Conservation (phyloP, 2,329 filamentous ascomycete genomes). For the Claviceps monticola region DNA sequence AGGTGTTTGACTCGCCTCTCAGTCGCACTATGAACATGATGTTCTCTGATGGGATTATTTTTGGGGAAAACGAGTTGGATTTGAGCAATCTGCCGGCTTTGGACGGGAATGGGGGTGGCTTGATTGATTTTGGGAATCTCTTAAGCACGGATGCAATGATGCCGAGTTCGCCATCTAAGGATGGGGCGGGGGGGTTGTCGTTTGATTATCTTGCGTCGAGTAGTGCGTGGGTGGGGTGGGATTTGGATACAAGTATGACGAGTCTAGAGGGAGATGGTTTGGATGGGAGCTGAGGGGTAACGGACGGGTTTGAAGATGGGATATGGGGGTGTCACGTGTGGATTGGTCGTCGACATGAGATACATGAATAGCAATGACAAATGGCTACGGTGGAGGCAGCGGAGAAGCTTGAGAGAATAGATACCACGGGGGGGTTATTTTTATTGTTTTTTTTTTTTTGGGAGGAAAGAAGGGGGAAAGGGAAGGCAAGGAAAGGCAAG, state of each 20-base stretch:
- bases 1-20: slow-evolving; percentile 40
- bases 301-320: no score
- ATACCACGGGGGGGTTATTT: no score
- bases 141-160: slow-evolving; percentile 33
- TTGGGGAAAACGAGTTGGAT: slow-evolving; percentile 31
- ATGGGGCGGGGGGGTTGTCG: slow-evolving; percentile 9
- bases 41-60: slow-evolving; percentile 40
- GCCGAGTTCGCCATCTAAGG: slow-evolving; percentile 33
- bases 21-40: slow-evolving; percentile 50
- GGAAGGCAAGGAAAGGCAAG: no score
- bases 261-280: neutral
- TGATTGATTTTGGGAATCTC: slow-evolving; percentile 34
- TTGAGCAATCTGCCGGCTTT: slow-evolving; percentile 25
- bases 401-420: no score
- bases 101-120: slow-evolving; percentile 19
- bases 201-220: slow-evolving; percentile 19
- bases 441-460: no score
- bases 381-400: no score
- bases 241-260: slow-evolving; percentile 7
- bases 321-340: no score
- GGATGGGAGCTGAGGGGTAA: neutral
- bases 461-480: no score
- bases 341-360: no score
- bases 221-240: slow-evolving; percentile 19
- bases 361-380: no score